These are phyloP conservation scores for Pseudopithomyces chartarum DNA, from an alignment of 2,329 filamentous ascomycete genomes.

Conservation along the genomic window DNA sequence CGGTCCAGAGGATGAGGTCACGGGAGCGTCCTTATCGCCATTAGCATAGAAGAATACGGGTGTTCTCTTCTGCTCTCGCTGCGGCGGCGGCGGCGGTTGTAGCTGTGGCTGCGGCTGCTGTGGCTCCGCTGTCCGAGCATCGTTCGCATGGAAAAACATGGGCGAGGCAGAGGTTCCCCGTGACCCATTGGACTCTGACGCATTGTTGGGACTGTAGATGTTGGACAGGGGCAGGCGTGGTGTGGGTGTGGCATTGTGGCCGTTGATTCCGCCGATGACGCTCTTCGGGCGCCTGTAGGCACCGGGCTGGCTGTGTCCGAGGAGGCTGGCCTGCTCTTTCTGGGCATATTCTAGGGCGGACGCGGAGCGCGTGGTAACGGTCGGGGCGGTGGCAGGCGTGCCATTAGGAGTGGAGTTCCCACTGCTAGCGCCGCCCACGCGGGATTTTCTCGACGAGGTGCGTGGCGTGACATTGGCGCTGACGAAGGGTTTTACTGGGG, in stretches of 20 bases:
- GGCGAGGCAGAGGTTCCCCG: constrained; percentile 49
- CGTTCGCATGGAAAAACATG: constrained; percentile 93
- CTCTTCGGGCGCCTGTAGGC: constrained; percentile 43
- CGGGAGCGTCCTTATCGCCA: constrained; percentile 49
- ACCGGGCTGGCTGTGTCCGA: constrained; percentile 26
- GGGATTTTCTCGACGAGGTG: constrained; percentile 73
- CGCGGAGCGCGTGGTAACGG: constrained; percentile 35
- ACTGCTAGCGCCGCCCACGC: constrained; percentile 66
- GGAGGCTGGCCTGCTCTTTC: constrained; percentile 24
- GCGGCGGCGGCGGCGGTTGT: constrained; percentile 22
- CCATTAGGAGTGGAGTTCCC: constrained; percentile 67
- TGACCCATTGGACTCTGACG: constrained; percentile 26
- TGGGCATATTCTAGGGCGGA: constrained; percentile 36
- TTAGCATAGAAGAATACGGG: constrained; percentile 59
- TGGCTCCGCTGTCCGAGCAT: constrained; percentile 57
- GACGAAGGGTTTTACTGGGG: constrained; percentile 62
- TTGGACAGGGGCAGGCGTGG: constrained; percentile 32
- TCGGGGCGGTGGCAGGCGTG: constrained; percentile 57
- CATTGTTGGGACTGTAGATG: constrained; percentile 23
- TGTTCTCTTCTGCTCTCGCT: constrained; percentile 53
- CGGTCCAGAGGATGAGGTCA: constrained; percentile 23
- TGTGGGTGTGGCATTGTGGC: constrained; percentile 24
- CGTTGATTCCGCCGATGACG: constrained; percentile 33
- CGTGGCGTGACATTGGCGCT: constrained; percentile 77
- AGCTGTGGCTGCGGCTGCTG: constrained; percentile 24